phyloP scores from a whole-genome alignment of 1,139 yeast genomes.

The Casaregolazyma suthepensis region DNA sequence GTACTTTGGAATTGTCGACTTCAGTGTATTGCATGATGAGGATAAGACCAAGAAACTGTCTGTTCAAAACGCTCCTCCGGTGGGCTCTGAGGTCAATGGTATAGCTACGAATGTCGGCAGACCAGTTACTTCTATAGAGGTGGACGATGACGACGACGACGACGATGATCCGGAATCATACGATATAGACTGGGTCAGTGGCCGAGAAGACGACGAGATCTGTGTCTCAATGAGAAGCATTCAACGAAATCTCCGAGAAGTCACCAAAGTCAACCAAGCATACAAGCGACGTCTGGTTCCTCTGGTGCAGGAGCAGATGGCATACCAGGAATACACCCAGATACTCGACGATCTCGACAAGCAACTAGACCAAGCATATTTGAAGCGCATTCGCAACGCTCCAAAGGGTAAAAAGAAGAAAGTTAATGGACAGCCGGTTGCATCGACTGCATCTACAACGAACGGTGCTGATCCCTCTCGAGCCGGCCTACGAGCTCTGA shows the following conservation, averaged over 20 bases:
- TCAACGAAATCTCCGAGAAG: slow-evolving; percentile 61
- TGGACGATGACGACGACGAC: slow-evolving; percentile 15
- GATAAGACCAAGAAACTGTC: slow-evolving; percentile 29
- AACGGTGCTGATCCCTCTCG: slow-evolving; percentile 33
- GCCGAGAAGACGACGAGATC: slow-evolving; percentile 90
- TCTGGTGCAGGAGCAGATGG: slow-evolving; percentile 79
- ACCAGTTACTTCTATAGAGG: slow-evolving; percentile 24
- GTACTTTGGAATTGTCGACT: slow-evolving; percentile 80
- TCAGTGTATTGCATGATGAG: slow-evolving; percentile 31
- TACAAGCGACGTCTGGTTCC: slow-evolving; percentile 66
- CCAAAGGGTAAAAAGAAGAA: slow-evolving; percentile 67
- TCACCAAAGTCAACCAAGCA: slow-evolving; percentile 57
- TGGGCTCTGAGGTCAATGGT: slow-evolving; percentile 7
- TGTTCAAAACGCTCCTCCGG: slow-evolving; percentile 15
- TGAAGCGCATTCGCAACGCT: slow-evolving; percentile 77
- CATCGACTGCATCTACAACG: slow-evolving; percentile 40
- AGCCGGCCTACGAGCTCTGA: slow-evolving; percentile 66
- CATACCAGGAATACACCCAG: slow-evolving; percentile 90
- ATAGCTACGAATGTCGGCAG: slow-evolving; percentile 5
- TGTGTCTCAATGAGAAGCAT: slow-evolving; percentile 73
- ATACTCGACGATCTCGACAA: slow-evolving; percentile 90
- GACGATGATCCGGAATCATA: slow-evolving; percentile 22
- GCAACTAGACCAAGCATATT: slow-evolving; percentile 92
- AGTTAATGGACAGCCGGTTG: slow-evolving; percentile 18
- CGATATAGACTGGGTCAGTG: slow-evolving; percentile 71